Conservation (phyloP, 2,329 filamentous ascomycete genomes). For the Didymella segeticola region DNA sequence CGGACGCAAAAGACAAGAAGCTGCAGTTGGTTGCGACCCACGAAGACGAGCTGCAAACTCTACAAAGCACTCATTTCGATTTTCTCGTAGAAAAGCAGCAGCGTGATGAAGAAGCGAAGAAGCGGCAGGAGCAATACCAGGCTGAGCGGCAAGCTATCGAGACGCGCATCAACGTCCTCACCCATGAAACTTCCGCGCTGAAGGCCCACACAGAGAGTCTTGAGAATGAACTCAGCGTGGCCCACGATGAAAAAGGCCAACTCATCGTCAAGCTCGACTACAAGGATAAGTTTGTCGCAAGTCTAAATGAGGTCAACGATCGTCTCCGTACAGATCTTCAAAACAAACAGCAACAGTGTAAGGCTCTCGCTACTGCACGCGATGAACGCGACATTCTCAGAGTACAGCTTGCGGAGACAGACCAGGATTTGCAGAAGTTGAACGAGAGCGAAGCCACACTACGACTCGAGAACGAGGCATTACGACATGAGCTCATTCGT, state of each 20-base stretch:
- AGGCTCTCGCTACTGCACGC: not conserved
- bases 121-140: too few species aligned
- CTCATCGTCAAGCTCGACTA: not conserved
- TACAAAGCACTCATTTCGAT: too few species aligned
- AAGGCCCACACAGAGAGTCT: too few species aligned
- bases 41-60: too few species aligned
- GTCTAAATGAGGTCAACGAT: not conserved
- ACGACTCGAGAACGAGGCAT: not conserved
- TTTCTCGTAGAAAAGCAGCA: too few species aligned
- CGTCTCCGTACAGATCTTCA: not conserved
- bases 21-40: too few species aligned
- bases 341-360: not conserved
- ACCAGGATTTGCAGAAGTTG: not conserved
- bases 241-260: not conserved
- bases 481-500: not conserved
- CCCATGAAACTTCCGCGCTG: too few species aligned
- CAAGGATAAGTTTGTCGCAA: not conserved
- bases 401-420: not conserved
- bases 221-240: not conserved
- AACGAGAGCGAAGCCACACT: not conserved
- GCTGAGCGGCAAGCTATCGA: too few species aligned
- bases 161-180: too few species aligned
- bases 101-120: too few species aligned
- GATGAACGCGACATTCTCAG: not conserved
- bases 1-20: too few species aligned